Conservation (phyloP, 139 green algal genomes). For the Auxenochlorella pyrenoidosa region DNA sequence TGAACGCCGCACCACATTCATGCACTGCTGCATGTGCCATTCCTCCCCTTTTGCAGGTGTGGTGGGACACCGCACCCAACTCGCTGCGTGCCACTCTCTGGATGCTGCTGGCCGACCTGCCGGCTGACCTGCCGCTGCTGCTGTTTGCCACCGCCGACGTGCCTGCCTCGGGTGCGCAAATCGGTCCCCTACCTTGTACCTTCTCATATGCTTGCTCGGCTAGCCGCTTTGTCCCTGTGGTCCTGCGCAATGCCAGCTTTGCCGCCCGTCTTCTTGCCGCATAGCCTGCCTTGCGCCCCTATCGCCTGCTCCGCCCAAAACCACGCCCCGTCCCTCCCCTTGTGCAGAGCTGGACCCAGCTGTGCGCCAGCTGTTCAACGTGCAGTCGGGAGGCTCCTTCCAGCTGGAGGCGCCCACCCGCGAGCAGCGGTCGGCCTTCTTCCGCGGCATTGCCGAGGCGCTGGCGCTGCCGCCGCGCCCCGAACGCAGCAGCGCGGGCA, state of each 20-base stretch:
- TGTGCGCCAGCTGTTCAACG: slow-evolving; percentile 47
- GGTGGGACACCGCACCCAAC: slow-evolving; percentile 75
- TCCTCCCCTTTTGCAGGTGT: slow-evolving; percentile 39
- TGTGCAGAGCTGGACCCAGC: slow-evolving; percentile 57
- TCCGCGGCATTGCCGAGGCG: slow-evolving; percentile 34
- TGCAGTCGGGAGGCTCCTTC: slow-evolving; percentile 27
- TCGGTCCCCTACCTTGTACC: too few species aligned
- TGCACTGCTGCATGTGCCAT: too few species aligned
- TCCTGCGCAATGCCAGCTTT: too few species aligned
- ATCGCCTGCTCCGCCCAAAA: neutral
- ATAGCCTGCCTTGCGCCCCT: too few species aligned
- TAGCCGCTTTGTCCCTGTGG: too few species aligned
- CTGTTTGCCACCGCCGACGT: slow-evolving; percentile 85
- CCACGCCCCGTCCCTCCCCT: neutral
- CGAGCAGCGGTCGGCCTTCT: slow-evolving; percentile 46
- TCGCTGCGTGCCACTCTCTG: slow-evolving; percentile 79
- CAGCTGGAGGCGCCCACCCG: slow-evolving; percentile 39
- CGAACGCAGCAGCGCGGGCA: neutral
- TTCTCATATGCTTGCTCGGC: too few species aligned
- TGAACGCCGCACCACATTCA: too few species aligned
- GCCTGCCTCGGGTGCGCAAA: neutral
- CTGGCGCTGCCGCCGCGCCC: slow-evolving; percentile 40
- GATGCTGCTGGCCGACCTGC: slow-evolving; percentile 88
- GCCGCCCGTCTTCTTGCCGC: too few species aligned
- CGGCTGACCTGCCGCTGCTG: slow-evolving; percentile 83